Conservation (phyloP, 305 asterid genomes). For the Striga hermonthica region DNA sequence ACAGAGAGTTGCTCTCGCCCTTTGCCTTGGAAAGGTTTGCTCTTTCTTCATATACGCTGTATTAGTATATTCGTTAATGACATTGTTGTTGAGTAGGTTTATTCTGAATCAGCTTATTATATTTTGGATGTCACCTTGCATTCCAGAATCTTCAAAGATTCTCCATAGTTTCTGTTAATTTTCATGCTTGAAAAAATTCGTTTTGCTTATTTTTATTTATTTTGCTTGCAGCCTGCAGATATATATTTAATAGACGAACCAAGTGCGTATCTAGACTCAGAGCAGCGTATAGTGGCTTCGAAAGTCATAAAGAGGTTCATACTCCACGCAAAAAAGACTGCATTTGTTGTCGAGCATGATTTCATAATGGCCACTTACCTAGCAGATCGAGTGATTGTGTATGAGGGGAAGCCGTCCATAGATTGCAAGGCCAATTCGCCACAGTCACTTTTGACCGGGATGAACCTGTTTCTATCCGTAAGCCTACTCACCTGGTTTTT, state of each 20-base stretch:
- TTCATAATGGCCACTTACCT: constrained; percentile 98
- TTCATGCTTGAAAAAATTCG: constrained; percentile 2
- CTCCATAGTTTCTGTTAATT: neutral
- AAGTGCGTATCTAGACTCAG: constrained; percentile 94
- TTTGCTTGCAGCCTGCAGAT: constrained; percentile 75
- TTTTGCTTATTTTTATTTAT: constrained; percentile 5
- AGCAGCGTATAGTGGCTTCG: constrained; percentile 94
- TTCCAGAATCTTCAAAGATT: neutral
- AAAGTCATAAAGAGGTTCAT: constrained; percentile 93
- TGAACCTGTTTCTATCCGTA: constrained; percentile 93
- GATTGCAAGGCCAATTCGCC: constrained; percentile 91
- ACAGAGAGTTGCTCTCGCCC: constrained; percentile 88
- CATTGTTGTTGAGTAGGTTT: neutral
- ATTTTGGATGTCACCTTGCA: neutral
- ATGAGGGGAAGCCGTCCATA: constrained; percentile 77
- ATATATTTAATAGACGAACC: constrained; percentile 89
- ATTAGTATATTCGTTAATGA: neutral
- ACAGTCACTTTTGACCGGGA: constrained; percentile 90
- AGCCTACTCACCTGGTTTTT: constrained; percentile 34
- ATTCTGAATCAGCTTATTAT: neutral
- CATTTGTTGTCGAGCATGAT: constrained; percentile 93
- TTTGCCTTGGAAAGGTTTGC: constrained; percentile 94
- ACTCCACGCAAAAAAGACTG: constrained; percentile 91
- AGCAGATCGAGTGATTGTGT: constrained; percentile 96
- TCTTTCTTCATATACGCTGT: constrained; percentile 7